A percentile compares a stretch with the other conserved stretches of the same genome.
phyloP scores from a whole-genome alignment of 345 rosid genomes.

The Salix arbutifolia region DNA sequence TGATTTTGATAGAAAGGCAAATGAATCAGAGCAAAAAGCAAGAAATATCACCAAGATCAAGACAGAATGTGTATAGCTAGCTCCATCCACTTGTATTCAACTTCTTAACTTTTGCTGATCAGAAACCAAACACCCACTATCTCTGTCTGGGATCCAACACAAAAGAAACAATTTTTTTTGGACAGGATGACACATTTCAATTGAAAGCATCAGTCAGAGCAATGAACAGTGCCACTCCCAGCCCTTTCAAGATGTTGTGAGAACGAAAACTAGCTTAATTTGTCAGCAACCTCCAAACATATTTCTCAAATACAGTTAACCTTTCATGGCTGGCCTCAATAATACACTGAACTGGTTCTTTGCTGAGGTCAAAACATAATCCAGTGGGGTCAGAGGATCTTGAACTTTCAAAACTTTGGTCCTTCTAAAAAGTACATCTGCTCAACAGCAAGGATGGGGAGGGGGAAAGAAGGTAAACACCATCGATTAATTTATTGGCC shows the following conservation, averaged over 20 bases:
- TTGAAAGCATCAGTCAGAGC: slow-evolving; percentile 26
- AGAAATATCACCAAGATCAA: slow-evolving; percentile 39
- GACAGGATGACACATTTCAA: slow-evolving; percentile 21
- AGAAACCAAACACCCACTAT: slow-evolving; percentile 62
- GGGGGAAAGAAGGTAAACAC: neutral
- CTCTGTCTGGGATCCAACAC: slow-evolving; percentile 55
- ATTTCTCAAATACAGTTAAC: slow-evolving; percentile 36
- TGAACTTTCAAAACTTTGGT: slow-evolving; percentile 36
- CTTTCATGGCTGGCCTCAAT: slow-evolving; percentile 39
- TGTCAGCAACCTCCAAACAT: slow-evolving; percentile 46
- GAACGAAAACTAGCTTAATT: slow-evolving; percentile 41
- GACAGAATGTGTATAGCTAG: slow-evolving; percentile 51
- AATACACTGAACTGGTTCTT: slow-evolving; percentile 42
- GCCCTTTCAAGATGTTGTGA: slow-evolving; percentile 19
- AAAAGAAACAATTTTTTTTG: slow-evolving; percentile 17
- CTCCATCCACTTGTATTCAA: slow-evolving; percentile 65
- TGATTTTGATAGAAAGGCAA: slow-evolving; percentile 70
- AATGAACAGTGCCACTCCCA: slow-evolving; percentile 18
- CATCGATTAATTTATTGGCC: neutral
- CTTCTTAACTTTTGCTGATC: slow-evolving; percentile 54
- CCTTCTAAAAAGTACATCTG: slow-evolving; percentile 36
- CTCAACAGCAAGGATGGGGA: slow-evolving; percentile 15
- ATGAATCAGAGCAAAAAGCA: slow-evolving; percentile 74
- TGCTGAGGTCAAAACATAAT: slow-evolving; percentile 39
- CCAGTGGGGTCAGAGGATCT: slow-evolving; percentile 44